Conservation (phyloP, 192 early-diverging fungal genomes). For the Entomortierella lignicola region DNA sequence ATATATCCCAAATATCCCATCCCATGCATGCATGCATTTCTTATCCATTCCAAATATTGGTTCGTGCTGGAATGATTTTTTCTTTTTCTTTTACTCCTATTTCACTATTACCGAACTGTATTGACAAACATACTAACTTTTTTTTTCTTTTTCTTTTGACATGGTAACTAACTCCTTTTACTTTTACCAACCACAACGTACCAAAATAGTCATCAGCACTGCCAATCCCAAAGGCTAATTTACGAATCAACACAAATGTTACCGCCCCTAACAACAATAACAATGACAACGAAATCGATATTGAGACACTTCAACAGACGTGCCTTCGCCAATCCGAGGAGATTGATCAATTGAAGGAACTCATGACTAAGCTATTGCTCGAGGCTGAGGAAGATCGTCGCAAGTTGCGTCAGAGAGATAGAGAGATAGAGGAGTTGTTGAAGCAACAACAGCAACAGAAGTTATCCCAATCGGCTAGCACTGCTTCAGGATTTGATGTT, state of each 20-base stretch:
- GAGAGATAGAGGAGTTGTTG: slow-evolving; percentile 41
- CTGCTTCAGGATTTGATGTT: slow-evolving; percentile 12
- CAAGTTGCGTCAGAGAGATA: slow-evolving; percentile 33
- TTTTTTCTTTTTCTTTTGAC: too few species aligned
- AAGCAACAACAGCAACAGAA: slow-evolving; percentile 27
- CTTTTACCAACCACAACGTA: too few species aligned
- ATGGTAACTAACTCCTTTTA: too few species aligned
- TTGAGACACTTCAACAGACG: slow-evolving; percentile 25
- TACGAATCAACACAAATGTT: neutral
- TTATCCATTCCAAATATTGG: neutral
- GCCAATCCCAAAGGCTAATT: neutral
- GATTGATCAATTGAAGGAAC: slow-evolving; percentile 40
- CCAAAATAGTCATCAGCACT: too few species aligned
- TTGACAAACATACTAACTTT: too few species aligned
- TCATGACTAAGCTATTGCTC: slow-evolving; percentile 24
- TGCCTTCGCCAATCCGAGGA: slow-evolving; percentile 35
- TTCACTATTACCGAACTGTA: too few species aligned
- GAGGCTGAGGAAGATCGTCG: slow-evolving; percentile 39
- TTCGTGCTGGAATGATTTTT: neutral
- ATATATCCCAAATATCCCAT: too few species aligned
- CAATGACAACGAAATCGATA: slow-evolving; percentile 7
- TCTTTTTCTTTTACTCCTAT: neutral
- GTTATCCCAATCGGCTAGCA: neutral
- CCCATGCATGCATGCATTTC: too few species aligned
- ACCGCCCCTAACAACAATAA: too few species aligned